Conservation (phyloP, 2,329 filamentous ascomycete genomes). For the Sarocladium brachiariae region DNA sequence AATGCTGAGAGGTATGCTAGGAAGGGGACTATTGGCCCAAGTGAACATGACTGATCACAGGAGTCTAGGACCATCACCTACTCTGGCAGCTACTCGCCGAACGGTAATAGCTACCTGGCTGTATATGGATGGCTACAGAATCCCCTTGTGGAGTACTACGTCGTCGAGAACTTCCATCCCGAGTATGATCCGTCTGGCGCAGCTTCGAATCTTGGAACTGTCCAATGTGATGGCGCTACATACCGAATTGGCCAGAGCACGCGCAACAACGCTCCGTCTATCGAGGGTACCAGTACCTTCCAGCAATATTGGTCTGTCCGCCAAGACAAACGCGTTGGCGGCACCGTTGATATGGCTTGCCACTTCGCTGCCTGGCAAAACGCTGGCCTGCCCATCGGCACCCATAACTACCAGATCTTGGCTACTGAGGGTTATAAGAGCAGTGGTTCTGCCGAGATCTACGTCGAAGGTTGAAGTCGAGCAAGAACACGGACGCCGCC, state of each 20-base stretch:
- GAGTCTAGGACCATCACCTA: slow-evolving; percentile 40
- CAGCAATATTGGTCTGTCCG: slow-evolving; percentile 47
- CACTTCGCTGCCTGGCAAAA: slow-evolving; percentile 48
- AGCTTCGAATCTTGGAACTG: slow-evolving; percentile 23
- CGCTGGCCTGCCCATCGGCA: slow-evolving; percentile 37
- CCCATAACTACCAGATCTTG: slow-evolving; percentile 47
- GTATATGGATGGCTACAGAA: slow-evolving; percentile 33
- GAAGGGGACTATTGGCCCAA: not conserved
- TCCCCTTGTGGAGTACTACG: slow-evolving; percentile 32
- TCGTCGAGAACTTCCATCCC: slow-evolving; percentile 36
- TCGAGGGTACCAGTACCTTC: slow-evolving; percentile 42
- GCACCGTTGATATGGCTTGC: slow-evolving; percentile 40
- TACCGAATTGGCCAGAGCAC: slow-evolving; percentile 29
- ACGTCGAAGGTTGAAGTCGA: slow-evolving; percentile 25
- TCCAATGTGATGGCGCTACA: slow-evolving; percentile 26
- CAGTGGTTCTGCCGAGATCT: slow-evolving; percentile 40
- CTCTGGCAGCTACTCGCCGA: slow-evolving; percentile 38
- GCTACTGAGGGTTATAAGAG: slow-evolving; percentile 48
- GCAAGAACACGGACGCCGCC: no score
- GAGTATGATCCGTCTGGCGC: slow-evolving; percentile 34
- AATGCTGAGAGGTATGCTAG: slow-evolving; percentile 22
- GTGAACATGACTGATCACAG: not conserved
- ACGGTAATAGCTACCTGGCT: slow-evolving; percentile 42
- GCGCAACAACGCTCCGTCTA: slow-evolving; percentile 35
- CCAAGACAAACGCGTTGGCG: slow-evolving; percentile 36